phyloP scores from a whole-genome alignment of 495 filamentous ascomycete species.

The Delitschia confertaspora region DNA sequence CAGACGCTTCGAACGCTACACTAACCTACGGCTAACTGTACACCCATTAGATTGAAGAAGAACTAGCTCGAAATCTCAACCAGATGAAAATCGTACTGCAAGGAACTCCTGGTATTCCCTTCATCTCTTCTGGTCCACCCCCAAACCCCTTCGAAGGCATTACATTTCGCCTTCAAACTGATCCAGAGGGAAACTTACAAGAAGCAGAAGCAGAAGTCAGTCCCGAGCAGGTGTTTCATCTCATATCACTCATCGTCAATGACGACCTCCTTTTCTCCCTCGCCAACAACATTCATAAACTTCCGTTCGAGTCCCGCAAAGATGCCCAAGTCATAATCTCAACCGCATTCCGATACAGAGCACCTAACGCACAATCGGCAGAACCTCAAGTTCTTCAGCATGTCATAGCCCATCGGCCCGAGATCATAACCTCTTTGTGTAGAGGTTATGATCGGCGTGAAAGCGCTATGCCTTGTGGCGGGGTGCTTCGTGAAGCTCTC shows the following conservation, averaged over 20 bases:
- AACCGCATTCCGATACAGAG: conserved; percentile 74
- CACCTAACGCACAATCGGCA: conserved; percentile 43
- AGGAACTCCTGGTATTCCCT: conserved; percentile 33
- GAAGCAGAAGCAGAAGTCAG: conserved; percentile 67
- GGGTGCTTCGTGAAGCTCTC: conserved; percentile 80
- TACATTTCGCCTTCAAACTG: conserved; percentile 7
- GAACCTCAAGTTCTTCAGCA: conserved; percentile 79
- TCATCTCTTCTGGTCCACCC: neutral
- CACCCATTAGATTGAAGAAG: conserved; percentile 32
- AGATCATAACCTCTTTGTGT: conserved; percentile 80
- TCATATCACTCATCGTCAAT: conserved; percentile 70
- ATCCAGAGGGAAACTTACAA: no score
- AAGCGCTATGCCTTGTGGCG: conserved; percentile 86
- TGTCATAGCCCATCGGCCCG: conserved; percentile 72
- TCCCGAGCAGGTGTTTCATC: conserved; percentile 73
- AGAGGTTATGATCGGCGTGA: conserved; percentile 82
- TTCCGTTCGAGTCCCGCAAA: conserved; percentile 91
- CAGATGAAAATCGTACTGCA: conserved; percentile 38
- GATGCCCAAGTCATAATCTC: conserved; percentile 86
- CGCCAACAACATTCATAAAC: conserved; percentile 63
- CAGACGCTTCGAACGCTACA: neutral
- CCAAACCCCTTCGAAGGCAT: neutral
- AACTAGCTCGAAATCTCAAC: conserved; percentile 34
- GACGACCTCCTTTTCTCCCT: conserved; percentile 82
- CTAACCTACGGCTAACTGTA: conserved; percentile 4